Percentiles rank a stretch among this genome's conserved stretches.
Evolutionary conservation across 805 yeast genomes (phyloP).

Genomic region (Cyberlindnera xishuangbannaensis): DNA sequence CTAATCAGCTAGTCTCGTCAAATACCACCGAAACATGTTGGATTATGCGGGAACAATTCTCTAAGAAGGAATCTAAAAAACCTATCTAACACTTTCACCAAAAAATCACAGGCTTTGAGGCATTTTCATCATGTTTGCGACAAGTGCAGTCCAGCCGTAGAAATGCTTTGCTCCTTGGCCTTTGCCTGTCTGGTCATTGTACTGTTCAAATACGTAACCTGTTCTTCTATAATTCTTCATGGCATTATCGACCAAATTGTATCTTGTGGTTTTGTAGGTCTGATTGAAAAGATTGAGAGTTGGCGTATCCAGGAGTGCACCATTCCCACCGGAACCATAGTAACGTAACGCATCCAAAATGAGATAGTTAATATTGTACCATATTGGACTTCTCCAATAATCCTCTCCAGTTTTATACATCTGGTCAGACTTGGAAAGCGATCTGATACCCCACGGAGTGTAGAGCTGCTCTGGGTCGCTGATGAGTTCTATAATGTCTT

Average conservation of each 20-base stretch:
- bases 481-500: constrained; percentile 49
- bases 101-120: constrained; percentile 30
- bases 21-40: too few species aligned
- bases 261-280: constrained; percentile 55
- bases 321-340: constrained; percentile 36
- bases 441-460: constrained; percentile 74
- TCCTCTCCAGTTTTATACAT: constrained; percentile 75
- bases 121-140: constrained; percentile 77
- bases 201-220: constrained; percentile 89
- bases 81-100: background rate
- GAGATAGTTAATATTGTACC: constrained; percentile 89
- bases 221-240: constrained; percentile 63
- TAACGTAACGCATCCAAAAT: constrained; percentile 61
- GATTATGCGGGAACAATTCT: too few species aligned
- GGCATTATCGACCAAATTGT: constrained; percentile 63
- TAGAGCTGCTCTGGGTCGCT: constrained; percentile 70
- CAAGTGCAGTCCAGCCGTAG: constrained; percentile 90
- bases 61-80: too few species aligned
- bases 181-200: constrained; percentile 68
- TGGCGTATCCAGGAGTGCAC: constrained; percentile 24
- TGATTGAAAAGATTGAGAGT: constrained; percentile 32
- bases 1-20: too few species aligned
- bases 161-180: constrained; percentile 85
- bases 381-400: constrained; percentile 93
- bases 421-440: constrained; percentile 63